Evolutionary conservation across 2,329 filamentous ascomycete species (phyloP), one percentile per base, ranked within the genome.

Genomic region (Stagonosporopsis chrysanthemi): DNA sequence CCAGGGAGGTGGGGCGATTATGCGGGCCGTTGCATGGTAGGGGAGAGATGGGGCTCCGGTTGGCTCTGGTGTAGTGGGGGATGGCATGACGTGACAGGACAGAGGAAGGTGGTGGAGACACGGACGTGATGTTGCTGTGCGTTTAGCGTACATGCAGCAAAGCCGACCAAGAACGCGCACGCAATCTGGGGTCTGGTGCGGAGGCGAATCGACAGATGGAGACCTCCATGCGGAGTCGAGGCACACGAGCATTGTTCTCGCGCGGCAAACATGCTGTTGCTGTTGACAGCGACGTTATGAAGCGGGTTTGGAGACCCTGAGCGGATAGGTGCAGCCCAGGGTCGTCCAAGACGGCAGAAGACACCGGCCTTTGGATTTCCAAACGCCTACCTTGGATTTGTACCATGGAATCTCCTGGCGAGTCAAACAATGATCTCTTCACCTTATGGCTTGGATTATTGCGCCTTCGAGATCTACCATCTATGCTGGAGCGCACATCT

Each of bases 281-380:
- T 38, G 36, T 19, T 19, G 39, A 41, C 28, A 26, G 33, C 50
- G 38, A 42, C 22, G 17, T 7, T 2, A 15, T 12, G 19, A 26
- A 6, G 11, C 5, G 22, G 29, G 31, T 3, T n/a, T 33, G 12
- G 6, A 33, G 38, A 56, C 47, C 54, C 42, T 48, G 47, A 31
- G 19, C 47, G 54, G 54, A 28, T 57, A 40, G 38, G 12, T 41
- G 39, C 54, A 52, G 42, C 26, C 47, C 48, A 52, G 48, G 43
- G 43, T 57, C 44, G 44, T 33, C 38, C 48, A 52, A 48, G 44
- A 57, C 44, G 48, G 43, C 23, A 47, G 36, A 31, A 6, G 23
- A 56, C 14, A 29, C 29, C 53, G 47, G 46, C 35, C 23, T 43
- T 28, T 22, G 6, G 28, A 14, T 7, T 24, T 19, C 52, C 49